A percentile compares a stretch with the other conserved stretches of the same genome.
phyloP scores from a whole-genome alignment of 345 rosid genomes.

The Populus simonii region DNA sequence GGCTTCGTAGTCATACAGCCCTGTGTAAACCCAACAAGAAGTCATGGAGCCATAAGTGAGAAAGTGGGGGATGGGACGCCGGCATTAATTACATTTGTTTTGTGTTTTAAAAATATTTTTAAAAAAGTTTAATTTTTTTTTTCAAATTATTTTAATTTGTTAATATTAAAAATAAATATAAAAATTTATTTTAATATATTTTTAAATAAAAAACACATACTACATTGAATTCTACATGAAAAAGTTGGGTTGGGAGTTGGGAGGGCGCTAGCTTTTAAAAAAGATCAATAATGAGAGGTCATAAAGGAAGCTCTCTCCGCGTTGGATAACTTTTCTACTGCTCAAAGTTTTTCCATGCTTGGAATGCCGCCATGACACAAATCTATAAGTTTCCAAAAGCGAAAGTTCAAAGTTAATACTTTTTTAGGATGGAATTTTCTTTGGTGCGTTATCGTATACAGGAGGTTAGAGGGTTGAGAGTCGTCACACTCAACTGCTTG shows the following conservation, averaged over 20 bases:
- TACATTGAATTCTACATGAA: neutral
- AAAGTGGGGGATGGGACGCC: neutral
- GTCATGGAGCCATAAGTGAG: neutral
- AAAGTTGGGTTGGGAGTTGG: neutral
- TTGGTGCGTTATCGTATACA: too few species aligned
- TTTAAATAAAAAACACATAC: too few species aligned
- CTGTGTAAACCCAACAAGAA: neutral
- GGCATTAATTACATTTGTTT: neutral
- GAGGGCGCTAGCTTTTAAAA: slow-evolving; percentile 1
- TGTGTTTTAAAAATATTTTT: too few species aligned
- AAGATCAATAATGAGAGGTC: neutral
- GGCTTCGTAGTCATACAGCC: neutral
- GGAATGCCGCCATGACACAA: neutral
- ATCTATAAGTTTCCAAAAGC: neutral
- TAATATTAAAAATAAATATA: too few species aligned
- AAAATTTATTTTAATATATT: too few species aligned
- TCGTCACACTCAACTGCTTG: neutral
- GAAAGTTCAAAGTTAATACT: neutral
- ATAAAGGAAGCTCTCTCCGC: slow-evolving; percentile 14
- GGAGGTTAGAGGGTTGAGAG: neutral
- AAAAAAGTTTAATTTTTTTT: too few species aligned
- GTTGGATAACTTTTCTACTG: neutral
- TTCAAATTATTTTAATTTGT: too few species aligned
- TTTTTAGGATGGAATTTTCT: neutral
- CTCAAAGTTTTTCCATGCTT: neutral